Base-by-base conservation (phyloP, 2,329 filamentous ascomycete genomes). In the Ophiocordyceps polyrhachis-furcata region DNA sequence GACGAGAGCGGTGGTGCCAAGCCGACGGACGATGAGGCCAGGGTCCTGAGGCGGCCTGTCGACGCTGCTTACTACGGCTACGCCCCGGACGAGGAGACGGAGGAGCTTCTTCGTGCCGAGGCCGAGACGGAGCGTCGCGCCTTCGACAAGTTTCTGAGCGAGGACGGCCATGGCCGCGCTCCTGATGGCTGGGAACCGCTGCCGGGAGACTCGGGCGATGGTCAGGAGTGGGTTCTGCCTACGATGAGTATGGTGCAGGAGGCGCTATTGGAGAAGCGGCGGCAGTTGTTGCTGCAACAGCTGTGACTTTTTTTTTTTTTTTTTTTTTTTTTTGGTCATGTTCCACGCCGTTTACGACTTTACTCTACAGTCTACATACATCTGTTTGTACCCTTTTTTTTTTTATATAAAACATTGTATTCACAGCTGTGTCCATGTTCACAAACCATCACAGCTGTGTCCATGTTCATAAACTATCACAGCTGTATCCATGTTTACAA, bases 41-140 rank as follows among this genome's bases (percentile, higher is more conserved):
- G 77, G 43, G 83, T 86, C 53, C 58, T 87, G 53, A 66, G 80
- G 48, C 79, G 75, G 63, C 75, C 80, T 53, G 88, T 98, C 9
- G 86, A 98, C 63, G 91, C 91, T 13, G 82, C 80, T 29, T 98
- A 98, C 62, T 98, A 95, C 61, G 91, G 91, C 38, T 98, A 93
- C 61, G 88, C 87, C 49, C 73, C 88, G 8, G 85, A 88, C 53
- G 88, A 96, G 61, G 91, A 96, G 62, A 86, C 94, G 59, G 84
- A 81, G 0, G 76, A 72, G 41, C 59, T 96, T 56, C 60, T 95
- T 50, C 75, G 69, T 44, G 94, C 93, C 59, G 91, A 98, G 68
- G 72, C 68, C 41, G 69, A 76, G 56, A 91, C 87, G 65, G 91
- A 96, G 69, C 73, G 77, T 51, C 83, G 93, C 59, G 86, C 87